A percentile compares a stretch with the other conserved stretches of the same genome.
These are phyloP conservation scores for Torulaspora microellipsoides DNA, from an alignment of 805 yeast genomes.

Conservation along the genomic window DNA sequence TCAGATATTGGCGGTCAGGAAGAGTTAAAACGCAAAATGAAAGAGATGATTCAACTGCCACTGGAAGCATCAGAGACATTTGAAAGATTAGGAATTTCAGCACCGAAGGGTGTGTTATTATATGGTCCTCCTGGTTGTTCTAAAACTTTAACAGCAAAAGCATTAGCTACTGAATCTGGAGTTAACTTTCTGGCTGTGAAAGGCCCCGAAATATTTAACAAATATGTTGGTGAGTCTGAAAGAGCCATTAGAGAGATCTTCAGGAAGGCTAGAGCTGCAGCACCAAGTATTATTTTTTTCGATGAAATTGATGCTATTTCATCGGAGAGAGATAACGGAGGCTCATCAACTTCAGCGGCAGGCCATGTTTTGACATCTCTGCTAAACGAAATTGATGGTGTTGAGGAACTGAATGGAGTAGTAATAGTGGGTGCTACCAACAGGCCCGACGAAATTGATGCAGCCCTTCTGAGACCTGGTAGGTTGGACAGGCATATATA, in stretches of 20 bases:
- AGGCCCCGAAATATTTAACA: slow-evolving; percentile 94
- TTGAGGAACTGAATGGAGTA: slow-evolving; percentile 90
- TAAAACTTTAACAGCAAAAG: slow-evolving; percentile 90
- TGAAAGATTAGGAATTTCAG: slow-evolving; percentile 67
- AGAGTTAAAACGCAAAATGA: slow-evolving; percentile 69
- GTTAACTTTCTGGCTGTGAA: slow-evolving; percentile 90
- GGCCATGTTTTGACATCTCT: slow-evolving; percentile 86
- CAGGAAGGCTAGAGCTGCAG: slow-evolving; percentile 88
- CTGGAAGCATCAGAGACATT: slow-evolving; percentile 77
- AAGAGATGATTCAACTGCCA: slow-evolving; percentile 91
- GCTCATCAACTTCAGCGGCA: slow-evolving; percentile 59
- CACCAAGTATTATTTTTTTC: slow-evolving; percentile 90
- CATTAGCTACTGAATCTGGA: slow-evolving; percentile 93
- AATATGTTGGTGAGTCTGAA: slow-evolving; percentile 95
- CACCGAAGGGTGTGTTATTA: slow-evolving; percentile 88
- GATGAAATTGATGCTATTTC: slow-evolving; percentile 96
- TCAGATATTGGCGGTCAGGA: slow-evolving; percentile 94
- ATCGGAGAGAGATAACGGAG: slow-evolving; percentile 66
- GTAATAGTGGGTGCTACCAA: slow-evolving; percentile 95
- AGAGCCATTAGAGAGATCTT: slow-evolving; percentile 89
- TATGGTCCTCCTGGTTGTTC: slow-evolving; percentile 99
- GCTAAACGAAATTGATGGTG: slow-evolving; percentile 94
- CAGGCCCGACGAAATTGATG: slow-evolving; percentile 87
- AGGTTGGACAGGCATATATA: slow-evolving; percentile 89
- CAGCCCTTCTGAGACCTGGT: slow-evolving; percentile 93